Percentiles rank a stretch among this genome's conserved stretches.
These are phyloP conservation scores for Cucurbita maxima DNA, from an alignment of 306 rosid genomes.

Conservation along the genomic window DNA sequence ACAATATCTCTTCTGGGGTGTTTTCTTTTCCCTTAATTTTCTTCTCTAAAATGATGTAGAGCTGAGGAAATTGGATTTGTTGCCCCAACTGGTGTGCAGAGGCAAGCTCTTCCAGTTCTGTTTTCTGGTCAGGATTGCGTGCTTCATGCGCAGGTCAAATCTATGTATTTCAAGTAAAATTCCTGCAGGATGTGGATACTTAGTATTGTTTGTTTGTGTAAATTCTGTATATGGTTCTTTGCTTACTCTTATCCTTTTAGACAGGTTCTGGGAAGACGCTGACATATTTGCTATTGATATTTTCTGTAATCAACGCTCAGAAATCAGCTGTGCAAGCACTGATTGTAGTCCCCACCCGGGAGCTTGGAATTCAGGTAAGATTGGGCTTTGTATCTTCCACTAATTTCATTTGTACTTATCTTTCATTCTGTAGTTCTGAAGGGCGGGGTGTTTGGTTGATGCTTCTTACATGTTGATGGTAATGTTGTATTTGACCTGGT, in stretches of 20 bases:
- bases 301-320: slow-evolving; percentile 33
- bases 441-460: neutral
- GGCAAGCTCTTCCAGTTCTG: slow-evolving; percentile 50
- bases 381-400: slow-evolving; percentile 3
- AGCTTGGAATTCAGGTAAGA: slow-evolving; percentile 91
- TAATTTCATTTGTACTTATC: neutral
- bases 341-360: slow-evolving; percentile 84
- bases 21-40: neutral
- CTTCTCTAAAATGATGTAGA: slow-evolving; percentile 21
- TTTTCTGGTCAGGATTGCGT: slow-evolving; percentile 64
- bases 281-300: slow-evolving; percentile 64
- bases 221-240: neutral
- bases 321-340: slow-evolving; percentile 70
- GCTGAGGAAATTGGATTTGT: slow-evolving; percentile 75
- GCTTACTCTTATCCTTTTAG: slow-evolving; percentile 32
- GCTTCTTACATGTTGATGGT: neutral
- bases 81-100: slow-evolving; percentile 57
- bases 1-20: neutral
- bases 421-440: neutral
- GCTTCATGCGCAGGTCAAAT: slow-evolving; percentile 83
- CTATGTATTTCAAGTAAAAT: slow-evolving; percentile 1
- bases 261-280: slow-evolving; percentile 99
- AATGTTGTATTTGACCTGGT: neutral
- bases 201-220: neutral
- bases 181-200: neutral